Evolutionary conservation across 2,329 filamentous ascomycete genomes (phyloP).

Genomic region (Aaosphaeria pasadenensis): DNA sequence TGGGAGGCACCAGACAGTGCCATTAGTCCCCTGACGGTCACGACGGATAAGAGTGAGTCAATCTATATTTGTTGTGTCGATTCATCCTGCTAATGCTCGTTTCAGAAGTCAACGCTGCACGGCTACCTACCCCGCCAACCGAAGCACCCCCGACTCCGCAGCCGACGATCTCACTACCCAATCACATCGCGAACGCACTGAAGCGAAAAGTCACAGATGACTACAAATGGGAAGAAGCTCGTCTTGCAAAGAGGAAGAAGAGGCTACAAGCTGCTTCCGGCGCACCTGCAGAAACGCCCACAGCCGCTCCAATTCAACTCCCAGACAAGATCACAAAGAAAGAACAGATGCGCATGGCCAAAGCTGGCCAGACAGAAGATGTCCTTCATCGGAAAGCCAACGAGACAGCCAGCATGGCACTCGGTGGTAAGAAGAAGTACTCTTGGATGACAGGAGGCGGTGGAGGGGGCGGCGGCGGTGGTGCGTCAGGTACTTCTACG

Average conservation of each 20-base stretch:
- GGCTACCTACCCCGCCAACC: constrained; percentile 47
- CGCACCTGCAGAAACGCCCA: constrained; percentile 26
- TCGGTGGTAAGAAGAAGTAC: constrained; percentile 69
- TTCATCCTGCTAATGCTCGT: no score
- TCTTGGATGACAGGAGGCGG: constrained; percentile 66
- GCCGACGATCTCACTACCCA: constrained; percentile 52
- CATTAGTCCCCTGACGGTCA: constrained; percentile 53
- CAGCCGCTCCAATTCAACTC: constrained; percentile 13
- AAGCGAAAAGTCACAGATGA: constrained; percentile 47
- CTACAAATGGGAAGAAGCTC: constrained; percentile 68
- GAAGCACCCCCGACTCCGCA: constrained; percentile 48
- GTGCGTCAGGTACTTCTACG: constrained; percentile 32
- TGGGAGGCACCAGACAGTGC: constrained; percentile 49
- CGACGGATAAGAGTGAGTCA: constrained; percentile 32
- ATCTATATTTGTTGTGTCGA: neutral
- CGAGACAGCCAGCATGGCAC: constrained; percentile 75
- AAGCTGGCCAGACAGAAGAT: constrained; percentile 70
- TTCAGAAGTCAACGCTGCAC: constrained; percentile 27
- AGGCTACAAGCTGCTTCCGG: constrained; percentile 28
- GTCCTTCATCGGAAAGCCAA: constrained; percentile 81
- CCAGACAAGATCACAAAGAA: constrained; percentile 72
- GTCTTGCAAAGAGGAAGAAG: constrained; percentile 43
- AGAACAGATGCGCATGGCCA: constrained; percentile 74
- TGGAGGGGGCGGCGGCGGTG: constrained; percentile 43
- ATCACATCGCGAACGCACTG: constrained; percentile 57